Evolutionary conservation across 1,284 basidiomycete genomes (phyloP).

Genomic region (Apiotrichum akiyoshidainum): DNA sequence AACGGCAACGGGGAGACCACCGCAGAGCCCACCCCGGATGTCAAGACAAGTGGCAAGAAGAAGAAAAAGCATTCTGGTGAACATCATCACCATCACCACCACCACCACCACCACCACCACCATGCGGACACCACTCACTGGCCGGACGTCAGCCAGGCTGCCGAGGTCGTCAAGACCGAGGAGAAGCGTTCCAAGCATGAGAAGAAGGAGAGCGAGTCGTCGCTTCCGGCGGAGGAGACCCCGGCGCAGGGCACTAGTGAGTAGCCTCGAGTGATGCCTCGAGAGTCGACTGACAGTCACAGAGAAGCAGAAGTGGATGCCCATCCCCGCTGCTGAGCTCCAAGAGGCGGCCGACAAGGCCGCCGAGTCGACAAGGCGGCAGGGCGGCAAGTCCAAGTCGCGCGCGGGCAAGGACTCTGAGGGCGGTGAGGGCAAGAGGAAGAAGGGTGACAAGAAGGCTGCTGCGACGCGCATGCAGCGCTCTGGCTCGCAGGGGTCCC

Average conservation of each 20-base stretch:
- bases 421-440: conserved; percentile 13
- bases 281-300: conserved; percentile 1
- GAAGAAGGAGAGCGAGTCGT: conserved; percentile 27
- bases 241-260: conserved; percentile 25
- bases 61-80: conserved; percentile 16
- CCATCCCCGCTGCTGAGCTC: conserved; percentile 49
- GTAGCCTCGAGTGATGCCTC: conserved; percentile 5
- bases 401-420: conserved; percentile 15
- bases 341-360: conserved; percentile 49
- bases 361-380: conserved; percentile 30
- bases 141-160: conserved; percentile 44
- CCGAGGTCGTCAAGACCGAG: conserved; percentile 26
- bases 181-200: conserved; percentile 32
- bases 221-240: conserved; percentile 18
- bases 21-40: conserved; percentile 4
- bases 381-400: conserved; percentile 24
- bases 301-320: conserved; percentile 51
- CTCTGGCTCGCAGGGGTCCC: conserved; percentile 14
- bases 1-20: background rate
- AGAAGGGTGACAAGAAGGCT: conserved; percentile 11
- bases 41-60: conserved; percentile 13
- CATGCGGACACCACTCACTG: conserved; percentile 33
- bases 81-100: conserved; percentile 1
- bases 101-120: conserved; percentile 3
- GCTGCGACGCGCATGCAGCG: conserved; percentile 9